Evolutionary conservation across 2,329 filamentous ascomycete genomes (phyloP).

Genomic region (Zelopaecilomyces penicillatus): DNA sequence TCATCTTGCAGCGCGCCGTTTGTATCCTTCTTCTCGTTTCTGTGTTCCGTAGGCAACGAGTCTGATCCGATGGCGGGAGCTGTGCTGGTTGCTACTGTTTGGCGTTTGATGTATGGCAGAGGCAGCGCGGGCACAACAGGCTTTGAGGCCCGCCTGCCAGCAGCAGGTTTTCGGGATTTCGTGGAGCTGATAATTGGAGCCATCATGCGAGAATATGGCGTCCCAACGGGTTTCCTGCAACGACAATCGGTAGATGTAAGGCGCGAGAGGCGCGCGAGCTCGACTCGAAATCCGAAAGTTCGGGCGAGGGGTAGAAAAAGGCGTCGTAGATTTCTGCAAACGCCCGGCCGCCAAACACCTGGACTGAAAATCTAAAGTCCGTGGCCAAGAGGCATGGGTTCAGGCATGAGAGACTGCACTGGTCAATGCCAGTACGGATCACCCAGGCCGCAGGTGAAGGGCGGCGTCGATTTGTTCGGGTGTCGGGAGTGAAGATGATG

Average conservation of each 20-base stretch:
- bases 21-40: not conserved
- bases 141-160: conserved; percentile 21
- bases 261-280: conserved; percentile 3
- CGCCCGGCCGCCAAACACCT: conserved; percentile 17
- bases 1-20: conserved; percentile 1
- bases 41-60: not conserved
- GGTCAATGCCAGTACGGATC: conserved; percentile 15
- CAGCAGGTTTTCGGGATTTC: conserved; percentile 23
- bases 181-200: conserved; percentile 24
- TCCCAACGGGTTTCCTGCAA: not conserved
- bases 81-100: conserved; percentile 24
- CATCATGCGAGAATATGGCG: conserved; percentile 16
- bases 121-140: conserved; percentile 31
- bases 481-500: not conserved
- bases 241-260: not conserved
- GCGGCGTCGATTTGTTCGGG: no score
- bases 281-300: conserved; percentile 10
- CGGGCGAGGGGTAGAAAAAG: conserved; percentile 14
- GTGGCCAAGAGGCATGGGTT: conserved; percentile 24
- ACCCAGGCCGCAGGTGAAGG: conserved; percentile 8
- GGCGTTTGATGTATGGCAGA: conserved; percentile 30
- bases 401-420: conserved; percentile 17
- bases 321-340: conserved; percentile 13
- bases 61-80: conserved; percentile 15
- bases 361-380: conserved; percentile 21